Evolutionary conservation across 352 stramenopile genomes (phyloP), one percentile per base, ranked within the genome.

Genomic region (Globisporangium polare): DNA sequence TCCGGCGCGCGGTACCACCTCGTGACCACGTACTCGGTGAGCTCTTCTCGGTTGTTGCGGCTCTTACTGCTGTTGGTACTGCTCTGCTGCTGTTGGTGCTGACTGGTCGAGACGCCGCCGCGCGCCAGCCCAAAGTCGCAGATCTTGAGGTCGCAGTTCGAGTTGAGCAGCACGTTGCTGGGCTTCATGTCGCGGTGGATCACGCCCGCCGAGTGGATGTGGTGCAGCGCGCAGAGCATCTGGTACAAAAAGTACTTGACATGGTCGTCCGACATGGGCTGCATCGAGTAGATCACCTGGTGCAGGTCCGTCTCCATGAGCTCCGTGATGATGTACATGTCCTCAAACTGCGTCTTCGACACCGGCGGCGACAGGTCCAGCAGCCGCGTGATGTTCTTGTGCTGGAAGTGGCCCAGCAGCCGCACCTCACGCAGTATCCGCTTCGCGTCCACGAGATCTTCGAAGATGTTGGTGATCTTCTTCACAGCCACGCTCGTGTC

Each of bases 371-470:
- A 86, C 72, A 98, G 84, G 76, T 98, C 94, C 9, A 91, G 67
- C 63, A 98, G 80, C 18, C 75, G 66, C 18, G 98, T 96, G 68
- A 99, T 97, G 69, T 97, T 97, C 71, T 96, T 90, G 69, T 95
- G 88, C 24, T 78, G 69, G 86, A 98, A 92, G 52, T 94, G 85
- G 15, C 76, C 72, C 27, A 97, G 52, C 26, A 97, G 61, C 17
- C 85, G 74, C 61, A 98, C 94, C 68, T 98, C 97, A 15, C 97
- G 80, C 29, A 99, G 73, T 67, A 99, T 99, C 20, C 97, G 87
- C 72, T 99, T 99, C 17, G 97, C 97, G 75, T 99, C 97, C 54
- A 99, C 96, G 47, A 99, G 86, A 72, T 99, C 96, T 43, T 98
- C 90, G 71, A 98, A 98, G 24, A 92, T 90, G 45, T 88, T 88